These are phyloP conservation scores for Schwanniomyces polymorphus DNA, from an alignment of 805 yeast species.

Conservation along the genomic window DNA sequence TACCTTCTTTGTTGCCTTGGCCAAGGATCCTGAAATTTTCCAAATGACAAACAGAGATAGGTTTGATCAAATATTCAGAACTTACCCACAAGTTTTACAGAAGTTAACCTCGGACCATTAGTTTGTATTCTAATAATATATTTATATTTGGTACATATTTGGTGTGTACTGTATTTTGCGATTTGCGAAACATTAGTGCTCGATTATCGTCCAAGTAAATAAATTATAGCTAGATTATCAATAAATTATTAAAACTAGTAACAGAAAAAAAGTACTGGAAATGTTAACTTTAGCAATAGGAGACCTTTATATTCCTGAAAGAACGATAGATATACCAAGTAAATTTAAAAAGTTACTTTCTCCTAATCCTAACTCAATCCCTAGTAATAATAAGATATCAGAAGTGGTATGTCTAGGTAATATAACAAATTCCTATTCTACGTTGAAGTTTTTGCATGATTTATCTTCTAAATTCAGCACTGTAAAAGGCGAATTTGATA, in stretches of 20 bases:
- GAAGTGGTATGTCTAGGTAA: slow-evolving; percentile 88
- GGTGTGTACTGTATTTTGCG: neutral
- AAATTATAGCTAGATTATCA: neutral
- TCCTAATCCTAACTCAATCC: slow-evolving; percentile 52
- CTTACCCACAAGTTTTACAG: slow-evolving; percentile 68
- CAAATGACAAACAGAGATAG: slow-evolving; percentile 66
- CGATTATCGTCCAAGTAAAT: neutral
- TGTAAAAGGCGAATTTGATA: slow-evolving; percentile 84
- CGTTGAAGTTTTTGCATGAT: slow-evolving; percentile 61
- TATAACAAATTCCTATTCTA: slow-evolving; percentile 63
- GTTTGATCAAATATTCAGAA: slow-evolving; percentile 61
- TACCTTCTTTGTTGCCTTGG: slow-evolving; percentile 80
- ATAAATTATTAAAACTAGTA: neutral
- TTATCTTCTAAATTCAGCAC: slow-evolving; percentile 71
- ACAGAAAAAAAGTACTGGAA: neutral
- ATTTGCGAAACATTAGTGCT: neutral
- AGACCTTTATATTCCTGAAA: slow-evolving; percentile 85
- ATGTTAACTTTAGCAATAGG: slow-evolving; percentile 72
- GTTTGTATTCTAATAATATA: neutral
- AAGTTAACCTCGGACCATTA: slow-evolving; percentile 43
- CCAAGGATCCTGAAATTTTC: slow-evolving; percentile 82
- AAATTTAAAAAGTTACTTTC: slow-evolving; percentile 74
- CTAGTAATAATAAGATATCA: slow-evolving; percentile 62
- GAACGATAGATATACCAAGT: slow-evolving; percentile 62
- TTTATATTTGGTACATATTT: too few relatives aligned